Conservation (phyloP, 305 asterid species). For the Solanum hybrid region DNA sequence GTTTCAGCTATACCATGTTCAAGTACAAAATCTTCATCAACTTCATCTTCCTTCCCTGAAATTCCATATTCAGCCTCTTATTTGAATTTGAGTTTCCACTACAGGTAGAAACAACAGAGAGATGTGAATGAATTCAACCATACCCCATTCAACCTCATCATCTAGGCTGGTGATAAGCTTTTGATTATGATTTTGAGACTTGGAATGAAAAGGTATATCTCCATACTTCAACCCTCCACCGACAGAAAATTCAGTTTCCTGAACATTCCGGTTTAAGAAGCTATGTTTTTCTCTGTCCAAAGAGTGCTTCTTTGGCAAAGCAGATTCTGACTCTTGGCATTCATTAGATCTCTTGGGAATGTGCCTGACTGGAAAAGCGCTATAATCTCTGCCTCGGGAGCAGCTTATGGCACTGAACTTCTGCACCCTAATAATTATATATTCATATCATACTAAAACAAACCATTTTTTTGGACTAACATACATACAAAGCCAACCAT, state of each 20-base stretch:
- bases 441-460: neutral
- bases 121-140: slow-evolving; percentile 5
- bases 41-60: slow-evolving; percentile 37
- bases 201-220: slow-evolving; percentile 8
- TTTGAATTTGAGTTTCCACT: neutral
- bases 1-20: slow-evolving; percentile 24
- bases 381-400: slow-evolving; percentile 37
- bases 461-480: neutral
- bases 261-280: slow-evolving; percentile 13
- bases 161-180: slow-evolving; percentile 9
- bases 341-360: slow-evolving; percentile 26
- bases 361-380: slow-evolving; percentile 41
- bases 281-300: slow-evolving; percentile 11
- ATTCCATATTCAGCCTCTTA: slow-evolving; percentile 3
- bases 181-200: slow-evolving; percentile 10
- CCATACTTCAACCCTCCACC: slow-evolving; percentile 1
- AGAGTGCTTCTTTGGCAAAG: slow-evolving; percentile 15
- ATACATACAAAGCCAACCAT: neutral
- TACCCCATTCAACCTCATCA: slow-evolving; percentile 25
- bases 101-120: neutral
- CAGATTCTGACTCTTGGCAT: slow-evolving; percentile 17
- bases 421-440: slow-evolving; percentile 27
- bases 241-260: slow-evolving; percentile 4
- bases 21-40: slow-evolving; percentile 18
- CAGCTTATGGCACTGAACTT: slow-evolving; percentile 22